phyloP scores from a whole-genome alignment of 2,329 filamentous ascomycete species.

The Seiridium cupressi region DNA sequence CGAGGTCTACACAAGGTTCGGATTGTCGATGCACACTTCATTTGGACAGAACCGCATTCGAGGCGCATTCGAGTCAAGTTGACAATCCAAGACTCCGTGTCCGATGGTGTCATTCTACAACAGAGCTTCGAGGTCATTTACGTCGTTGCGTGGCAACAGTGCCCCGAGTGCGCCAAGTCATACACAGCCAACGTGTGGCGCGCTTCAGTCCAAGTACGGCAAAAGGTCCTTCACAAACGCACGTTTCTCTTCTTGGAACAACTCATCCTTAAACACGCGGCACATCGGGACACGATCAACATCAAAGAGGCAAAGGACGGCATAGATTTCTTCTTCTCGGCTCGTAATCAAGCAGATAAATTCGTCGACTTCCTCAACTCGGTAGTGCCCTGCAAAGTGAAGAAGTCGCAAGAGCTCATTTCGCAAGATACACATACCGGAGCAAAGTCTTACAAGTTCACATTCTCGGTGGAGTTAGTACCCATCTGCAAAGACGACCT shows the following conservation, averaged over 20 bases:
- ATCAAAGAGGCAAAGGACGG: slow-evolving; percentile 97
- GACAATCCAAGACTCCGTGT: slow-evolving; percentile 75
- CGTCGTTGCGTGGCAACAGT: slow-evolving; percentile 87
- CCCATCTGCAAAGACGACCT: slow-evolving; percentile 97
- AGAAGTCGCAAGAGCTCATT: slow-evolving; percentile 90
- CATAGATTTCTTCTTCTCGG: slow-evolving; percentile 91
- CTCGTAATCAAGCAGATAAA: slow-evolving; percentile 86
- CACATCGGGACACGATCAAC: slow-evolving; percentile 91
- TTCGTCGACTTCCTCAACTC: slow-evolving; percentile 89
- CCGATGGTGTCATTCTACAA: slow-evolving; percentile 70
- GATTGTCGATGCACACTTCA: slow-evolving; percentile 93
- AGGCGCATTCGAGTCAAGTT: slow-evolving; percentile 91
- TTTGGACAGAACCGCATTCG: slow-evolving; percentile 98
- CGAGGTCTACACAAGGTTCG: slow-evolving; percentile 84
- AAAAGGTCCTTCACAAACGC: slow-evolving; percentile 95
- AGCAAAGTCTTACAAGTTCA: slow-evolving; percentile 91
- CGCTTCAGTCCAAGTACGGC: slow-evolving; percentile 88
- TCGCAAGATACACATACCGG: slow-evolving; percentile 90
- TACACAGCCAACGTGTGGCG: slow-evolving; percentile 97
- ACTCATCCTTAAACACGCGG: slow-evolving; percentile 89
- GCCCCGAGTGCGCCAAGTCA: slow-evolving; percentile 90
- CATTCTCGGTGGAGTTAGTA: slow-evolving; percentile 83
- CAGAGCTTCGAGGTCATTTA: slow-evolving; percentile 96
- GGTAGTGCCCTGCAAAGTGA: slow-evolving; percentile 73
- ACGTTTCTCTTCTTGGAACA: slow-evolving; percentile 75